Conservation (phyloP, 495 filamentous ascomycete species). For the Astrocystis sublimbata region DNA sequence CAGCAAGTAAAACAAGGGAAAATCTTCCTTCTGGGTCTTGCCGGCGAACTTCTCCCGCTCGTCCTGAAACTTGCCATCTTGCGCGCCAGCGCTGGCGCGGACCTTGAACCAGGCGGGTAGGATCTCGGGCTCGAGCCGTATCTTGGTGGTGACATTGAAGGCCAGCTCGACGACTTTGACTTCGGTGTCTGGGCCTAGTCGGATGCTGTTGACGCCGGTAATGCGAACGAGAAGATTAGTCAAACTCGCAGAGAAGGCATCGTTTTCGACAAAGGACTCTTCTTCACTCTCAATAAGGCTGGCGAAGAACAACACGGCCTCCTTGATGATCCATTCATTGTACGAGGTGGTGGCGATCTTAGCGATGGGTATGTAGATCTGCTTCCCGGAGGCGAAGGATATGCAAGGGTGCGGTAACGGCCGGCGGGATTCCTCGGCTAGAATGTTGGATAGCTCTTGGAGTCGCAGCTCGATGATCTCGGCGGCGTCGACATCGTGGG, state of each 20-base stretch:
- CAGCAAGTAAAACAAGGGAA: conserved; percentile 91
- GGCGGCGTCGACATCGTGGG: conserved; percentile 54
- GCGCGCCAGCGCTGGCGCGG: conserved; percentile 33
- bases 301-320: conserved; percentile 81
- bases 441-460: conserved; percentile 70
- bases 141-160: conserved; percentile 93
- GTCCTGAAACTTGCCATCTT: conserved; percentile 48
- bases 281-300: conserved; percentile 94
- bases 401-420: conserved; percentile 88
- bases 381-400: conserved; percentile 74
- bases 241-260: conserved; percentile 77
- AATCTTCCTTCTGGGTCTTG: conserved; percentile 85
- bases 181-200: conserved; percentile 69
- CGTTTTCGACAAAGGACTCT: conserved; percentile 84
- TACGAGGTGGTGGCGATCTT: conserved; percentile 79
- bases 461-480: conserved; percentile 54
- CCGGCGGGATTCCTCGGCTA: conserved; percentile 85
- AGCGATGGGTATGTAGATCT: conserved; percentile 82
- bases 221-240: conserved; percentile 77
- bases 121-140: conserved; percentile 81
- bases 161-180: conserved; percentile 83
- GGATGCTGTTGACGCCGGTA: conserved; percentile 60
- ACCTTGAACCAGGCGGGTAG: conserved; percentile 84
- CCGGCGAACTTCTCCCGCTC: conserved; percentile 73
- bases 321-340: conserved; percentile 76